phyloP scores from a whole-genome alignment of 1,139 yeast genomes.

The Blastobotrys persicus region DNA sequence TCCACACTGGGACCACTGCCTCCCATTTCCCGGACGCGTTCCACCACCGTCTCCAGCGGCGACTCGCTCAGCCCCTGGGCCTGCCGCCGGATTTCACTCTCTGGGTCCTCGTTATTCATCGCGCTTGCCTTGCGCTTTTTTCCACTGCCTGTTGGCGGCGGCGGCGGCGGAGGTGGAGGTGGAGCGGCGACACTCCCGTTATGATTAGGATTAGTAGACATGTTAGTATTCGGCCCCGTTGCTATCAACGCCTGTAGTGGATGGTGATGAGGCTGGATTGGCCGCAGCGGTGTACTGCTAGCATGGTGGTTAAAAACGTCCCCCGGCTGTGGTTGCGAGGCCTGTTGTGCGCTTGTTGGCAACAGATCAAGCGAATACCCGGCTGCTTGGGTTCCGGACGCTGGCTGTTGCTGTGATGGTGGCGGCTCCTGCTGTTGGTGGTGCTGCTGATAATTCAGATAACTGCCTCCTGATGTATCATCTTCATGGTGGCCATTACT shows the following conservation, averaged over 20 bases:
- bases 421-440: slow-evolving; percentile 17
- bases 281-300: neutral
- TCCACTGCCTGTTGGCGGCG: slow-evolving; percentile 13
- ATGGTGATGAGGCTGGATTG: slow-evolving; percentile 1
- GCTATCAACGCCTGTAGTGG: neutral
- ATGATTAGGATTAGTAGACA: neutral
- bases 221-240: neutral
- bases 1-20: slow-evolving; percentile 45
- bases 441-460: slow-evolving; percentile 14
- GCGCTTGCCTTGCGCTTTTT: slow-evolving; percentile 21
- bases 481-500: neutral
- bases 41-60: slow-evolving; percentile 53
- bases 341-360: neutral
- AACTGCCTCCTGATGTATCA: too few relatives aligned
- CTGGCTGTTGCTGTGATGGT: slow-evolving; percentile 27
- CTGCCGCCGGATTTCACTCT: slow-evolving; percentile 48
- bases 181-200: neutral
- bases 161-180: slow-evolving; percentile 8
- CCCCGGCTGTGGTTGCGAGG: neutral
- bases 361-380: neutral
- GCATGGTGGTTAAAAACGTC: neutral
- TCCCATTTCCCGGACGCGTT: slow-evolving; percentile 49
- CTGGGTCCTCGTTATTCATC: slow-evolving; percentile 41
- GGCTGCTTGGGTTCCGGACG: slow-evolving; percentile 2
- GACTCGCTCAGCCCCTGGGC: slow-evolving; percentile 46